These are phyloP conservation scores for Oxyria digyna DNA, from an alignment of 148 eudicot species.

Conservation along the genomic window DNA sequence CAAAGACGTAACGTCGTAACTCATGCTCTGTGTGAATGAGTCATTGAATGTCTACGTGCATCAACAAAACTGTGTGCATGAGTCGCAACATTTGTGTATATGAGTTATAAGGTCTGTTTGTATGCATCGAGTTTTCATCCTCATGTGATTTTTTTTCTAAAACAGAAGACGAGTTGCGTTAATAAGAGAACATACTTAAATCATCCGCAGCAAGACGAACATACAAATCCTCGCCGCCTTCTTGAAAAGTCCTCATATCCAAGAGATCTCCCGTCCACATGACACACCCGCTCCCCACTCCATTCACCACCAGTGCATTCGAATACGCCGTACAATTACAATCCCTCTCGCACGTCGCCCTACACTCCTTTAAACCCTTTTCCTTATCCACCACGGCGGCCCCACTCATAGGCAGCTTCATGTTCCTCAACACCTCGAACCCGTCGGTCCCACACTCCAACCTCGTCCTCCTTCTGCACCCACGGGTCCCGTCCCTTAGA, in stretches of 20 bases:
- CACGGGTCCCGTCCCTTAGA: slow-evolving; percentile 11
- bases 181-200: background rate
- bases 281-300: slow-evolving; percentile 11
- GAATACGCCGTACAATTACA: slow-evolving; percentile 46
- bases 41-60: too few relatives aligned
- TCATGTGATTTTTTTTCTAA: too few relatives aligned
- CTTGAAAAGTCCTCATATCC: background rate
- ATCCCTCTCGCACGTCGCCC: slow-evolving; percentile 21
- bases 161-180: background rate
- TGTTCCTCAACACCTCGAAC: slow-evolving; percentile 17
- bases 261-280: background rate
- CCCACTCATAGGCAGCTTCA: slow-evolving; percentile 33
- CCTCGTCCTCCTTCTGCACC: slow-evolving; percentile 9
- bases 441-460: slow-evolving; percentile 24
- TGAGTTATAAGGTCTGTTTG: too few relatives aligned
- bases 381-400: background rate
- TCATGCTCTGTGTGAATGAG: too few relatives aligned
- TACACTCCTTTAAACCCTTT: slow-evolving; percentile 18
- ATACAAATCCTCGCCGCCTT: background rate
- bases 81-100: too few relatives aligned
- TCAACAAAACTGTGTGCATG: too few relatives aligned
- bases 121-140: too few relatives aligned
- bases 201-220: background rate
- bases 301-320: slow-evolving; percentile 30
- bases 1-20: too few relatives aligned